Evolutionary conservation across 805 yeast species (phyloP).

Genomic region (Teunomyces aglyptinius): DNA sequence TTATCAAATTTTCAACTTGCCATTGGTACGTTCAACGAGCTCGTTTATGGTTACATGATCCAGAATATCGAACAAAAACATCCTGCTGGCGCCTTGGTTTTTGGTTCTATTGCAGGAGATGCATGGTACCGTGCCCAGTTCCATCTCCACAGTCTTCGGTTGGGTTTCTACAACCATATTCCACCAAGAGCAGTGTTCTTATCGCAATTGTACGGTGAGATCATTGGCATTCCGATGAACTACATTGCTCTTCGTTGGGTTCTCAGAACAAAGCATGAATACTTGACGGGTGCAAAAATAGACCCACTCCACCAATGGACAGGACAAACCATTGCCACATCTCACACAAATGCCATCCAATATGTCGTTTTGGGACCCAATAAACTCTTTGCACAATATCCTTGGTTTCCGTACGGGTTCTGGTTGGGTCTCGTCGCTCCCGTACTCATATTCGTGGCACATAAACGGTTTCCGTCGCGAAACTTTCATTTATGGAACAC

Average conservation of each 20-base stretch:
- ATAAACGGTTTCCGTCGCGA: slow-evolving; percentile 24
- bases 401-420: slow-evolving; percentile 45
- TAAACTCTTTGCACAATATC: slow-evolving; percentile 42
- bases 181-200: slow-evolving; percentile 52
- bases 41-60: slow-evolving; percentile 46
- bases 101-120: slow-evolving; percentile 53
- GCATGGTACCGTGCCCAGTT: slow-evolving; percentile 47
- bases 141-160: slow-evolving; percentile 35
- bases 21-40: slow-evolving; percentile 51
- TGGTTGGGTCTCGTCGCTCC: slow-evolving; percentile 41
- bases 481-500: slow-evolving; percentile 43
- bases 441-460: slow-evolving; percentile 26
- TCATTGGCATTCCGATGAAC: slow-evolving; percentile 53
- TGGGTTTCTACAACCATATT: slow-evolving; percentile 53
- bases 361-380: slow-evolving; percentile 51
- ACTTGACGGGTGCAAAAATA: slow-evolving; percentile 27
- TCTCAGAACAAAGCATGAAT: slow-evolving; percentile 36
- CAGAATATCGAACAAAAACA: slow-evolving; percentile 33
- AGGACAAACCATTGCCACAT: slow-evolving; percentile 41
- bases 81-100: slow-evolving; percentile 49
- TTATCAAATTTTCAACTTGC: slow-evolving; percentile 52
- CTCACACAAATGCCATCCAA: slow-evolving; percentile 50
- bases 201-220: slow-evolving; percentile 51
- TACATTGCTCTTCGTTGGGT: slow-evolving; percentile 51
- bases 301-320: slow-evolving; percentile 56